Percentiles rank a stretch among this genome's conserved stretches.
Evolutionary conservation across 495 filamentous ascomycete genomes (phyloP).

Genomic region (Hyaloscypha finlandica): DNA sequence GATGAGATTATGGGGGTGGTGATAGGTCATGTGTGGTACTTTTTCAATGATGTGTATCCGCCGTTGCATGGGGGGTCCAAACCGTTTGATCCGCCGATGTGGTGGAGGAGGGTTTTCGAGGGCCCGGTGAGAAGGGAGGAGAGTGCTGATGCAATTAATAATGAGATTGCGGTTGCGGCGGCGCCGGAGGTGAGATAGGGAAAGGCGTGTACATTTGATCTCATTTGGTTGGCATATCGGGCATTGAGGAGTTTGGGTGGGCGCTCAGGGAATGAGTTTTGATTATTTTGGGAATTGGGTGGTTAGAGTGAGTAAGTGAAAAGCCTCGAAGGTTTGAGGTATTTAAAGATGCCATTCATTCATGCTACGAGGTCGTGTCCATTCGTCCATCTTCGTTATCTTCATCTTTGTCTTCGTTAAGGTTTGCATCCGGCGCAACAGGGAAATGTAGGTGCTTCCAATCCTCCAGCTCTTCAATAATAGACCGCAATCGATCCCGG

Average conservation of each 20-base stretch:
- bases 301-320: slow-evolving; percentile 1
- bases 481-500: slow-evolving; percentile 79
- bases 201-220: not conserved
- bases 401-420: slow-evolving; percentile 32
- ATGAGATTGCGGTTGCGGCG: slow-evolving; percentile 54
- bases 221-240: slow-evolving; percentile 1
- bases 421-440: slow-evolving; percentile 37
- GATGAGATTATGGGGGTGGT: slow-evolving; percentile 94
- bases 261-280: not conserved
- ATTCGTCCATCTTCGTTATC: slow-evolving; percentile 27
- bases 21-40: slow-evolving; percentile 97
- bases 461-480: slow-evolving; percentile 94
- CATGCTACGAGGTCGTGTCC: slow-evolving; percentile 17
- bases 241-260: slow-evolving; percentile 20
- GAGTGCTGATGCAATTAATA: slow-evolving; percentile 48
- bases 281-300: not conserved
- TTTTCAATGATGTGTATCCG: slow-evolving; percentile 96
- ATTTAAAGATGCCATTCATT: slow-evolving; percentile 26
- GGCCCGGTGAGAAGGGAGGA: slow-evolving; percentile 46
- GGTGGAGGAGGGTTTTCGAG: slow-evolving; percentile 89
- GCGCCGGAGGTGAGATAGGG: slow-evolving; percentile 38
- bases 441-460: slow-evolving; percentile 79
- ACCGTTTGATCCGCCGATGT: slow-evolving; percentile 86
- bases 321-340: not conserved
- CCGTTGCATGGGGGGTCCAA: slow-evolving; percentile 81